phyloP scores from a whole-genome alignment of 192 early-diverging fungal genomes.

The Coemansia sp. region DNA sequence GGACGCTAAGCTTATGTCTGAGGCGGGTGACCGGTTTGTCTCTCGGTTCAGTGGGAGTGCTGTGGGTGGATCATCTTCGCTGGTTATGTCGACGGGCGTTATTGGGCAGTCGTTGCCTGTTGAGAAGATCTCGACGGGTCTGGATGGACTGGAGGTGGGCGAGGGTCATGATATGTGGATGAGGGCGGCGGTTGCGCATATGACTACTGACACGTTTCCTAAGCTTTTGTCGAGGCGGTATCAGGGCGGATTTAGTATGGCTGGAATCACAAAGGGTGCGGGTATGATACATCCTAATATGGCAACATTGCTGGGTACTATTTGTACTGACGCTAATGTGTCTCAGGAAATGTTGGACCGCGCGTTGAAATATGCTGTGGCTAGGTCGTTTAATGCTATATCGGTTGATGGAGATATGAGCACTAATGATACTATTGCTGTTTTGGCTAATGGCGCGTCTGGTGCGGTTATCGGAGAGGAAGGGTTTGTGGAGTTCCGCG shows the following conservation, averaged over 20 bases:
- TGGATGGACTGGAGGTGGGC: slow-evolving; percentile 54
- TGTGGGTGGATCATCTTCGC: slow-evolving; percentile 14
- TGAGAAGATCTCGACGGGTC: slow-evolving; percentile 77
- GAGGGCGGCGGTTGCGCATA: slow-evolving; percentile 80
- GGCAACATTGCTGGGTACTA: slow-evolving; percentile 89
- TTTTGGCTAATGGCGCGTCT: slow-evolving; percentile 85
- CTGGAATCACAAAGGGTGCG: slow-evolving; percentile 95
- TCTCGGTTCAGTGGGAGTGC: slow-evolving; percentile 23
- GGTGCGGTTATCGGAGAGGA: slow-evolving; percentile 11
- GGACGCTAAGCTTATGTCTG: slow-evolving; percentile 76
- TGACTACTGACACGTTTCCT: slow-evolving; percentile 99
- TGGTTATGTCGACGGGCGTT: slow-evolving; percentile 98
- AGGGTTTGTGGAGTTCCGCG: slow-evolving; percentile 72
- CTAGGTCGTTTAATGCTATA: slow-evolving; percentile 95
- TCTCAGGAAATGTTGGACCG: slow-evolving; percentile 65
- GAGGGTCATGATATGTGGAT: slow-evolving; percentile 76
- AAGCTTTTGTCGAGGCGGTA: slow-evolving; percentile 73
- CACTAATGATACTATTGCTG: slow-evolving; percentile 93
- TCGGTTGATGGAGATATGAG: slow-evolving; percentile 96
- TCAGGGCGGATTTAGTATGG: slow-evolving; percentile 63
- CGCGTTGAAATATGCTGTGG: slow-evolving; percentile 80
- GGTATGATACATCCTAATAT: slow-evolving; percentile 99
- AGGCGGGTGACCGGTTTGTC: slow-evolving; percentile 62
- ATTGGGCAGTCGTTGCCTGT: slow-evolving; percentile 92
- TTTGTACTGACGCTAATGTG: slow-evolving; percentile 86